Percentiles rank a stretch among this genome's conserved stretches.
phyloP scores from a whole-genome alignment of 768 basidiomycete genomes.

The Lyophyllum semitale region DNA sequence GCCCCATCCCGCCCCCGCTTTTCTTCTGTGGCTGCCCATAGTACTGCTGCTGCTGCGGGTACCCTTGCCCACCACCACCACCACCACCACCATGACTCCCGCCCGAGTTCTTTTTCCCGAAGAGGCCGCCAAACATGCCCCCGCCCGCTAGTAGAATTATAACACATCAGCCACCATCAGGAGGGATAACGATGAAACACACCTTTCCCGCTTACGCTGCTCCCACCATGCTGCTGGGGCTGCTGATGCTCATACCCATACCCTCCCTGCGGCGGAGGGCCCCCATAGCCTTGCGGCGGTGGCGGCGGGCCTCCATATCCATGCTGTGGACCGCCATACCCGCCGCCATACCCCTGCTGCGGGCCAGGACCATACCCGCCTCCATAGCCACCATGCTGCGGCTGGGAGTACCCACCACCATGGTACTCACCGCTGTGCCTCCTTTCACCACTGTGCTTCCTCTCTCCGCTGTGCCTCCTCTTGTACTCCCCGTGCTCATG shows the following conservation, averaged over 20 bases:
- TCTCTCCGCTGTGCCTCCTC: conserved; percentile 11
- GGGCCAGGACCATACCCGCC: conserved; percentile 28
- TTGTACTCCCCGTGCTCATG: conserved; percentile 10
- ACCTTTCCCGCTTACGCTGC: conserved; percentile 7
- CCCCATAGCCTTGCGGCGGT: conserved; percentile 20
- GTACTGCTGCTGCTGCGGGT: conserved; percentile 40
- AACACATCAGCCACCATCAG: background rate
- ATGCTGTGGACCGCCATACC: conserved; percentile 24
- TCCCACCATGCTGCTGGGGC: conserved; percentile 15
- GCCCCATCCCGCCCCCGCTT: conserved; percentile 17
- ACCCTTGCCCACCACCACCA: too few relatives aligned
- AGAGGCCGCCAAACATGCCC: conserved; percentile 63
- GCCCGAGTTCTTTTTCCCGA: conserved; percentile 47
- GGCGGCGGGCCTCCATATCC: conserved; percentile 17
- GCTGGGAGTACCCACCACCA: too few relatives aligned
- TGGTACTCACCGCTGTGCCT: too few relatives aligned
- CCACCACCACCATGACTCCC: conserved; percentile 19
- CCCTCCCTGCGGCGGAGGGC: background rate
- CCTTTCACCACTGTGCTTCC: too few relatives aligned
- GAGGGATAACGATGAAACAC: background rate
- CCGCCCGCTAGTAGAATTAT: conserved; percentile 12
- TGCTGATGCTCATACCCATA: conserved; percentile 4
- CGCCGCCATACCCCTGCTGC: too few relatives aligned
- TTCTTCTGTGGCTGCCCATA: conserved; percentile 26
- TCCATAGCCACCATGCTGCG: conserved; percentile 12